phyloP scores from a whole-genome alignment of 2,329 filamentous ascomycete genomes.

The Aureobasidium zeae region DNA sequence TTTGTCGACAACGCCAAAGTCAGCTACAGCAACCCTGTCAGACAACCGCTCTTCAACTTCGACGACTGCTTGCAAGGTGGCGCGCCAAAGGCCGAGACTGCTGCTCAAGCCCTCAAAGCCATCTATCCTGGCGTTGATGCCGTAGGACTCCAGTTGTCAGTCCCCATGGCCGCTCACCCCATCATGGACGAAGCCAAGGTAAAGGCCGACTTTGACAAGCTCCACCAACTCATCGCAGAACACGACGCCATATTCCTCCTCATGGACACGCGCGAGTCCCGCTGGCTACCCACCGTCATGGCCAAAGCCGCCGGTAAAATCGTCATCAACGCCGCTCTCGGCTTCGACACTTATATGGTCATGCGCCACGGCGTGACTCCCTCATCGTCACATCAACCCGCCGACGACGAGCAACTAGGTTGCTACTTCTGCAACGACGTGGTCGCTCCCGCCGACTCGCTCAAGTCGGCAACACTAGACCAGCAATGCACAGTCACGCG shows the following conservation, averaged over 20 bases:
- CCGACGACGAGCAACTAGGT: conserved; percentile 55
- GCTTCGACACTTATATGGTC: conserved; percentile 93
- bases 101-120: conserved; percentile 67
- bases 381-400: conserved; percentile 33
- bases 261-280: conserved; percentile 88
- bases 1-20: conserved; percentile 91
- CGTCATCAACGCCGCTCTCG: conserved; percentile 90
- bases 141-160: conserved; percentile 68
- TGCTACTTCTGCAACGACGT: conserved; percentile 99
- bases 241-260: conserved; percentile 94
- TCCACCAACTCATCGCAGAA: conserved; percentile 65
- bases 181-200: conserved; percentile 63
- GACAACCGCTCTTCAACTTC: conserved; percentile 87
- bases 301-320: conserved; percentile 88
- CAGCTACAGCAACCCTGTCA: conserved; percentile 92
- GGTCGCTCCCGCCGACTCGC: conserved; percentile 83
- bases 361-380: conserved; percentile 92
- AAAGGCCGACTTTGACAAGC: conserved; percentile 62
- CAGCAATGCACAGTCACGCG: conserved; percentile 97
- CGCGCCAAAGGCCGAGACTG: conserved; percentile 69
- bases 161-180: conserved; percentile 93
- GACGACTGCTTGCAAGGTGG: conserved; percentile 81
- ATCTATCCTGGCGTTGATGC: conserved; percentile 89
- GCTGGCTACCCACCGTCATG: conserved; percentile 95
- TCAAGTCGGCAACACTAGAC: conserved; percentile 90